Conservation (phyloP, 495 filamentous ascomycete species). For the Hyaloscypha hepaticicola region DNA sequence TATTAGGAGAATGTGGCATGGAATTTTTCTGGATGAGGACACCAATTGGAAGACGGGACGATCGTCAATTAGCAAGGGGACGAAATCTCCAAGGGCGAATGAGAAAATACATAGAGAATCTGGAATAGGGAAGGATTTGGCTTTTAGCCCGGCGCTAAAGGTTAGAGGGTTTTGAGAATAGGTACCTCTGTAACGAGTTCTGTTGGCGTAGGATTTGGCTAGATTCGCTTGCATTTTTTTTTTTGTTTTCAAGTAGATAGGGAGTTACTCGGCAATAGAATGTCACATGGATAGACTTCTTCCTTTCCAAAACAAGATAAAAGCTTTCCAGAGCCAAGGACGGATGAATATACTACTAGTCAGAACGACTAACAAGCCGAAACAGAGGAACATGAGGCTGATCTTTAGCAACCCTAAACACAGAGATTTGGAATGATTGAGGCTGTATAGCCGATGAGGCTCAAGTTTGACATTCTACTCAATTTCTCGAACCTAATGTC, state of each 20-base stretch:
- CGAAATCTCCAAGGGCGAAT: not conserved
- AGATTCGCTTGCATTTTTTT: not conserved
- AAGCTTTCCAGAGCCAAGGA: too few relatives aligned
- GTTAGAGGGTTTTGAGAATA: not conserved
- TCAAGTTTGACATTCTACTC: too few relatives aligned
- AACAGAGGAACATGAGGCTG: too few relatives aligned
- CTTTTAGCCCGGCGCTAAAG: not conserved
- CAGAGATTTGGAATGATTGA: too few relatives aligned
- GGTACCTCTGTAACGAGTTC: not conserved
- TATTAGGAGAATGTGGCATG: not conserved
- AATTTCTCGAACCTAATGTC: too few relatives aligned
- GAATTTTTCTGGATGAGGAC: not conserved
- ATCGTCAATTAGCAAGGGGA: not conserved
- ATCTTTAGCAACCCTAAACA: not conserved
- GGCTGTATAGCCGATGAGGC: too few relatives aligned
- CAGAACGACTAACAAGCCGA: too few relatives aligned
- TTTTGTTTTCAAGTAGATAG: too few relatives aligned
- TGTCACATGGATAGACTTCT: too few relatives aligned
- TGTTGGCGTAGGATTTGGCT: not conserved
- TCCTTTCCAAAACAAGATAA: too few relatives aligned
- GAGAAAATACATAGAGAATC: not conserved
- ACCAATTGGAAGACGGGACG: not conserved
- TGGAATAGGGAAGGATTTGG: not conserved
- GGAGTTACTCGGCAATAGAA: too few relatives aligned
- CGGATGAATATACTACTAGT: too few relatives aligned